phyloP scores from a whole-genome alignment of 768 basidiomycete species.

The Cytidiella melzeri region DNA sequence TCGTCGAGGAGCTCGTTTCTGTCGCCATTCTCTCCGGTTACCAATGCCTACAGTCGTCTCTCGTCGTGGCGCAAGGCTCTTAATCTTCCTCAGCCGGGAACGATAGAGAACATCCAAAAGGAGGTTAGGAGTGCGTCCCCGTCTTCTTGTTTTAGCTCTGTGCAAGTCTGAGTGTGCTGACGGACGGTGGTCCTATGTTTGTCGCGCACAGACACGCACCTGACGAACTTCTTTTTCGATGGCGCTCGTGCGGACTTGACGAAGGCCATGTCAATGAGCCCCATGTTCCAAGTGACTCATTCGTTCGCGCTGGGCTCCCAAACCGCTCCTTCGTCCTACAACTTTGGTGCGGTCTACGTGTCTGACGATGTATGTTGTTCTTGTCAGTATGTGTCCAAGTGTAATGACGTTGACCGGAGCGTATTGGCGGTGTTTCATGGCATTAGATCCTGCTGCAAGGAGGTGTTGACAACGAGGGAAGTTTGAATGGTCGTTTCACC shows the following conservation, averaged over 20 bases:
- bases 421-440: slow-evolving; percentile 1
- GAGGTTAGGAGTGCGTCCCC: slow-evolving; percentile 76
- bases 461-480: slow-evolving; percentile 89
- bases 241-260: slow-evolving; percentile 94
- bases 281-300: slow-evolving; percentile 98
- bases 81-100: slow-evolving; percentile 86
- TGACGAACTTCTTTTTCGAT: slow-evolving; percentile 95
- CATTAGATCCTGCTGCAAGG: slow-evolving; percentile 86
- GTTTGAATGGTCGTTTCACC: slow-evolving; percentile 82
- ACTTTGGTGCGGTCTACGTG: slow-evolving; percentile 90
- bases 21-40: slow-evolving; percentile 42
- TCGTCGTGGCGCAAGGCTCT: slow-evolving; percentile 76
- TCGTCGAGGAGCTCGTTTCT: slow-evolving; percentile 7
- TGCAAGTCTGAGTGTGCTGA: not conserved
- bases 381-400: not conserved
- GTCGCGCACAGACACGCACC: slow-evolving; percentile 62
- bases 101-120: slow-evolving; percentile 87
- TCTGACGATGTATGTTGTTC: slow-evolving; percentile 57
- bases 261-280: slow-evolving; percentile 86
- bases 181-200: not conserved
- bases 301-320: slow-evolving; percentile 89
- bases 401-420: slow-evolving; percentile 26
- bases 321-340: slow-evolving; percentile 80
- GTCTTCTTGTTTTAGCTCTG: not conserved
- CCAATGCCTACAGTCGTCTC: slow-evolving; percentile 65